Base-by-base conservation (phyloP, 768 basidiomycete genomes). In the Mycena polygramma region DNA sequence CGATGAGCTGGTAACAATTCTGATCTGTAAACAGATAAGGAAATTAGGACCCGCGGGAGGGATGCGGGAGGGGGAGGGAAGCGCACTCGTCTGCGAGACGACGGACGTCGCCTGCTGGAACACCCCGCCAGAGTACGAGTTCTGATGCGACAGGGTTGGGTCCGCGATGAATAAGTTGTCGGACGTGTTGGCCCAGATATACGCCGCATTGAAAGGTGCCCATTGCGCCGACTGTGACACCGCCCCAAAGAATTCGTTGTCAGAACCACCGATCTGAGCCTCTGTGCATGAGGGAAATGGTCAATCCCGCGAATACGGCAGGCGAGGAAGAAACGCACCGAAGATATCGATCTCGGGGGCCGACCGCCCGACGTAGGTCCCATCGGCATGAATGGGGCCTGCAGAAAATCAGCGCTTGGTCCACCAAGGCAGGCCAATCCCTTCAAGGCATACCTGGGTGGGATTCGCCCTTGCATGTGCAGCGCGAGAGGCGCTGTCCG, bases 301-400 rank as follows among this genome's bases (percentile, higher is more conserved):
- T 58, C 22, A 58, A 43, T 30, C 19, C 24, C 5, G n/a, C 8
- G 26, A 1, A n/a, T 9, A 26, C 19, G 2, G 24, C 10, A 14
- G 55, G 2, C 14, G n/a, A 14, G 20, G 24, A 43, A 36, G 11
- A 57, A 13, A 35, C 53, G 17, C 26, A 55, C 63, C 89, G 66
- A 90, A 83, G 51, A 90, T 79, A 74, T 90, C 89, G 46, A 90
- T 89, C 74, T 90, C 89, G 9, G 90, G 90, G 22, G 90, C 89
- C 4, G 83, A 78, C 24, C 90, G 77, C 0, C 89, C 90, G 2
- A 84, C 83, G 70, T 84, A 89, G 4, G 78, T 79, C 17, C 89
- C 89, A 63, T 90, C 77, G 1, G 69, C 22, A 37, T 79, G 81
- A 15, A 83, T 74, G 7, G 89, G 90, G 15, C 89, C 90, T 2